Conservation (phyloP, 1,139 yeast genomes). For the Magnusiomyces magnusii region DNA sequence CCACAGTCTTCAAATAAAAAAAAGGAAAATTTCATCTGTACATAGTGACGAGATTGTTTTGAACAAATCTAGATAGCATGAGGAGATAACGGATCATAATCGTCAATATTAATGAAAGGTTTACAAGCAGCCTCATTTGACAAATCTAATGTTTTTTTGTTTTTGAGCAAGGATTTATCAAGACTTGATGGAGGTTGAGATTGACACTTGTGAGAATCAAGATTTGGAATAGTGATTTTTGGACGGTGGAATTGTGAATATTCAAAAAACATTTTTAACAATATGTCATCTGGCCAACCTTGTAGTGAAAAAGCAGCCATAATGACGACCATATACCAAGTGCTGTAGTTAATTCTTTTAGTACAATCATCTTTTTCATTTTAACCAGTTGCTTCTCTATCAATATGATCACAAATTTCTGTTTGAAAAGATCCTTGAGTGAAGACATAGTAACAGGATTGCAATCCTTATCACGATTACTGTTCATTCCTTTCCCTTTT, state of each 20-base stretch:
- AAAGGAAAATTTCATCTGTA: too few relatives aligned
- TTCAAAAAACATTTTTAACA: constrained; percentile 27
- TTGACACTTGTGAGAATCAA: constrained; percentile 1
- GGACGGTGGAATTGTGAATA: too few relatives aligned
- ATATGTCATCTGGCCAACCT: constrained; percentile 28
- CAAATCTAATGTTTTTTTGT: neutral
- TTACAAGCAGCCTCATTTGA: neutral
- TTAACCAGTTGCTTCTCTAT: too few relatives aligned
- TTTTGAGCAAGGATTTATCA: too few relatives aligned
- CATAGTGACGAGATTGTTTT: too few relatives aligned
- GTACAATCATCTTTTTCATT: too few relatives aligned
- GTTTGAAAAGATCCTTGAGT: neutral
- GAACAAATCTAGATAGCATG: too few relatives aligned
- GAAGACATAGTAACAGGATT: neutral
- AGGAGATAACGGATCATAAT: constrained; percentile 22
- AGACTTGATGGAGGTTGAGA: neutral
- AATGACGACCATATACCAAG: constrained; percentile 33
- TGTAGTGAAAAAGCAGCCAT: constrained; percentile 32
- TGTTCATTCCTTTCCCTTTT: too few relatives aligned
- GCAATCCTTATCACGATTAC: too few relatives aligned
- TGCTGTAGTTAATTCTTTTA: constrained; percentile 16
- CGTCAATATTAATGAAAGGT: neutral
- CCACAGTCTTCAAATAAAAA: too few relatives aligned
- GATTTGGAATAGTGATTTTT: constrained; percentile 16
- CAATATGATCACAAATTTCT: neutral